phyloP scores from a whole-genome alignment of 306 rosid species.

The Dalbergia oliveri region DNA sequence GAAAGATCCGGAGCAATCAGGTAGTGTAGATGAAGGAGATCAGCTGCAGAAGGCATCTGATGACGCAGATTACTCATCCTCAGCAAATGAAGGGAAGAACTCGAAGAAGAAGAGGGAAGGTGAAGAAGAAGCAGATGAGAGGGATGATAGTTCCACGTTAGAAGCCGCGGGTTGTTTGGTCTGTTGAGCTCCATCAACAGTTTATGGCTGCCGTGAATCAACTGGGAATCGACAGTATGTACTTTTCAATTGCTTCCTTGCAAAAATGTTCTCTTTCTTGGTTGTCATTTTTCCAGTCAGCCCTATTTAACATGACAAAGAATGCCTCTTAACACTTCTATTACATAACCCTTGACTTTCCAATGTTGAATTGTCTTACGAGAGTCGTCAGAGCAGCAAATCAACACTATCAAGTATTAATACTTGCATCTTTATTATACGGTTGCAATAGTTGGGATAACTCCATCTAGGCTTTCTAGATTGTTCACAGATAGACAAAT shows the following conservation, averaged over 20 bases:
- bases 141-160: conserved; percentile 84
- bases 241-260: conserved; percentile 39
- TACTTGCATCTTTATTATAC: conserved; percentile 8
- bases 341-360: neutral
- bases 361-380: neutral
- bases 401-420: neutral
- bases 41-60: conserved; percentile 69
- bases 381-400: neutral
- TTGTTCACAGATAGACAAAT: conserved; percentile 7
- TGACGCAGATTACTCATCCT: conserved; percentile 91
- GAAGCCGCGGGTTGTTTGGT: conserved; percentile 98
- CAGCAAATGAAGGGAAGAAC: conserved; percentile 83
- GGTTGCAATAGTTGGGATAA: conserved; percentile 12
- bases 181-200: conserved; percentile 98
- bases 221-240: conserved; percentile 94
- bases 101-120: conserved; percentile 87
- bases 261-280: conserved; percentile 22
- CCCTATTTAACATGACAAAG: conserved; percentile 3
- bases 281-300: conserved; percentile 34
- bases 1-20: conserved; percentile 80
- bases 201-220: conserved; percentile 96
- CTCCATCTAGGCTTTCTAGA: neutral
- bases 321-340: neutral
- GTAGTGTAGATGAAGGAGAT: conserved; percentile 87
- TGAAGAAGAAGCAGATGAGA: conserved; percentile 85